Conservation (phyloP, 2,329 filamentous ascomycete genomes). For the Cladophialophora exuberans region DNA sequence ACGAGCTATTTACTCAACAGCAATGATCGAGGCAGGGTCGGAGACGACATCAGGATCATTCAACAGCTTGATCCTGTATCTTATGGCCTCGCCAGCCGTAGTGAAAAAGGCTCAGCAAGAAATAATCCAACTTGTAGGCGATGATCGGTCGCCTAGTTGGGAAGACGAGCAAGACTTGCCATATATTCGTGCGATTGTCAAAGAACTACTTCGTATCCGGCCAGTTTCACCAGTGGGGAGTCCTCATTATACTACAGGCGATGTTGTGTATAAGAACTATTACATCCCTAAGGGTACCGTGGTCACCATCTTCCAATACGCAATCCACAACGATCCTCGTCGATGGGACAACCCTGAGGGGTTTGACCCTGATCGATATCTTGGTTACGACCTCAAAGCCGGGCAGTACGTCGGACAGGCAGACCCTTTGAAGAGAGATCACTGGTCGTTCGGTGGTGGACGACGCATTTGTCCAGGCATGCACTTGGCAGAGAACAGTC, state of each 20-base stretch:
- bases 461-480: slow-evolving; percentile 39
- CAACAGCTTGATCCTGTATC: slow-evolving; percentile 16
- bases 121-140: slow-evolving; percentile 55
- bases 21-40: slow-evolving; percentile 21
- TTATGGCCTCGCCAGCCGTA: slow-evolving; percentile 47
- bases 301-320: slow-evolving; percentile 48
- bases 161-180: slow-evolving; percentile 54
- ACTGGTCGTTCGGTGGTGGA: slow-evolving; percentile 55
- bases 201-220: slow-evolving; percentile 54
- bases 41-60: slow-evolving; percentile 14
- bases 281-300: slow-evolving; percentile 52
- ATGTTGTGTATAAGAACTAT: slow-evolving; percentile 55
- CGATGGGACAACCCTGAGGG: slow-evolving; percentile 41
- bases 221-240: slow-evolving; percentile 41
- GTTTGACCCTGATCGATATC: slow-evolving; percentile 41
- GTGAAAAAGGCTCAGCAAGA: slow-evolving; percentile 50
- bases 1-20: no score
- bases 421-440: slow-evolving; percentile 41
- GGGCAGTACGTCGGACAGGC: slow-evolving; percentile 39
- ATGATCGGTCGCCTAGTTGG: slow-evolving; percentile 50
- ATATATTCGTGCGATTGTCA: slow-evolving; percentile 59
- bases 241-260: slow-evolving; percentile 53
- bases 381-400: slow-evolving; percentile 32
- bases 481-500: slow-evolving; percentile 56
- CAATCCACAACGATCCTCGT: slow-evolving; percentile 52